phyloP scores from a whole-genome alignment of 345 rosid genomes.

The Tarenaya hassleriana region DNA sequence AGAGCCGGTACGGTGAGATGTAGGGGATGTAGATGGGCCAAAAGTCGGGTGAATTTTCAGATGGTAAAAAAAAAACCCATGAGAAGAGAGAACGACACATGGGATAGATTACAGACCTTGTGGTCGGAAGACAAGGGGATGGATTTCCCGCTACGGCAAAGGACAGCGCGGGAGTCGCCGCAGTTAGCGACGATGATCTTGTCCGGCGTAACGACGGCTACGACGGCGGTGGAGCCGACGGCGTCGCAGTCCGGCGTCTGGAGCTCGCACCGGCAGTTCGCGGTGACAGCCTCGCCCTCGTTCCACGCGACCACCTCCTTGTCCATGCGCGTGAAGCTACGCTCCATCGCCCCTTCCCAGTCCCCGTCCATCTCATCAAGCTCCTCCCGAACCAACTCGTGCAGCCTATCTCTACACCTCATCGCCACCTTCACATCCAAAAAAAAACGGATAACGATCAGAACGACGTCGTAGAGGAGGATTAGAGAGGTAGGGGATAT shows the following conservation, averaged over 20 bases:
- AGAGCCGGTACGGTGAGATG: no score
- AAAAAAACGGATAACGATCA: background rate
- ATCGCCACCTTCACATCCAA: constrained; percentile 41
- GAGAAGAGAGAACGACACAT: no score
- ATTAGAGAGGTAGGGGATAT: background rate
- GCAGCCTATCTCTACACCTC: constrained; percentile 59
- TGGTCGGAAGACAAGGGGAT: constrained; percentile 77
- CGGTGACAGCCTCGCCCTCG: constrained; percentile 4
- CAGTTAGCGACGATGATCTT: constrained; percentile 75
- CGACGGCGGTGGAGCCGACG: constrained; percentile 88
- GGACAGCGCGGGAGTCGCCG: constrained; percentile 94
- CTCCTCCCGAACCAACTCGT: constrained; percentile 57
- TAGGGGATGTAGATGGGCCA: no score
- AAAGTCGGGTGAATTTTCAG: no score
- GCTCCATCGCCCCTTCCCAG: constrained; percentile 51
- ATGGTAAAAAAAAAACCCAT: no score
- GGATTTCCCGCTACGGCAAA: constrained; percentile 62
- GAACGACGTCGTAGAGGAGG: constrained; percentile 6
- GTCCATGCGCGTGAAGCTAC: constrained; percentile 69
- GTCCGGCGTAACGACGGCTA: constrained; percentile 57
- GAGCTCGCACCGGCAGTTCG: constrained; percentile 58
- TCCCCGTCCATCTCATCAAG: constrained; percentile 24
- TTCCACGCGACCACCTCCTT: constrained; percentile 35
- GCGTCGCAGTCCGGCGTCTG: constrained; percentile 64
- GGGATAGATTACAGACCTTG: constrained; percentile 37